Evolutionary conservation across 257 asterid genomes (phyloP).

Genomic region (Solanum neorickii): DNA sequence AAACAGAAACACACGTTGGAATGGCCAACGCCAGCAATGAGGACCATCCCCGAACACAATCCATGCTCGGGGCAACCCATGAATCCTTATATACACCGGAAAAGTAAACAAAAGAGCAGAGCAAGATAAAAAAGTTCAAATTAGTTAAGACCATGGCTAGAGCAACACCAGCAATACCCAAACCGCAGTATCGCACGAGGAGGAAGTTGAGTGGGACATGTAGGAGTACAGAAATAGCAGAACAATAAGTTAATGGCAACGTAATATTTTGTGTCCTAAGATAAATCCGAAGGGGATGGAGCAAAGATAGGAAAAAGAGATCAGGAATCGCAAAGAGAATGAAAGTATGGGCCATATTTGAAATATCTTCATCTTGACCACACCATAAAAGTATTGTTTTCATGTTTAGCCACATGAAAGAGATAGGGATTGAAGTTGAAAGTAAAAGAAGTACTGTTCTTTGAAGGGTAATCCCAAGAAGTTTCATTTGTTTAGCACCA

Average conservation of each 20-base stretch:
- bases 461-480: slow-evolving; percentile 77
- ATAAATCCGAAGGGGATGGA: slow-evolving; percentile 70
- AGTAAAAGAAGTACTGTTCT: slow-evolving; percentile 74
- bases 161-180: slow-evolving; percentile 78
- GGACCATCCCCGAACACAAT: slow-evolving; percentile 71
- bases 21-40: slow-evolving; percentile 44
- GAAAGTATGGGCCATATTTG: slow-evolving; percentile 64
- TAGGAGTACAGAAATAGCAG: slow-evolving; percentile 39
- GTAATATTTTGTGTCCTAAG: slow-evolving; percentile 69
- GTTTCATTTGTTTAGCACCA: slow-evolving; percentile 87
- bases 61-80: slow-evolving; percentile 59
- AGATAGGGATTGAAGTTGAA: slow-evolving; percentile 61
- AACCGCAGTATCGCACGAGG: slow-evolving; percentile 30
- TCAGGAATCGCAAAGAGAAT: slow-evolving; percentile 76
- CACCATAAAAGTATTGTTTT: slow-evolving; percentile 54
- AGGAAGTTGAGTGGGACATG: slow-evolving; percentile 72
- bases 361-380: slow-evolving; percentile 73
- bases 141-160: slow-evolving; percentile 77
- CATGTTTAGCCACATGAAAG: slow-evolving; percentile 86
- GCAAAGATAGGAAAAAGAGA: slow-evolving; percentile 62
- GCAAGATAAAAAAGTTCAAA: slow-evolving; percentile 49
- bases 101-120: slow-evolving; percentile 34
- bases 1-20: slow-evolving; percentile 80
- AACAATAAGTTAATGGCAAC: slow-evolving; percentile 64
- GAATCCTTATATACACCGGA: slow-evolving; percentile 60